phyloP scores from a whole-genome alignment of 345 rosid species.

The Angophora floribunda region DNA sequence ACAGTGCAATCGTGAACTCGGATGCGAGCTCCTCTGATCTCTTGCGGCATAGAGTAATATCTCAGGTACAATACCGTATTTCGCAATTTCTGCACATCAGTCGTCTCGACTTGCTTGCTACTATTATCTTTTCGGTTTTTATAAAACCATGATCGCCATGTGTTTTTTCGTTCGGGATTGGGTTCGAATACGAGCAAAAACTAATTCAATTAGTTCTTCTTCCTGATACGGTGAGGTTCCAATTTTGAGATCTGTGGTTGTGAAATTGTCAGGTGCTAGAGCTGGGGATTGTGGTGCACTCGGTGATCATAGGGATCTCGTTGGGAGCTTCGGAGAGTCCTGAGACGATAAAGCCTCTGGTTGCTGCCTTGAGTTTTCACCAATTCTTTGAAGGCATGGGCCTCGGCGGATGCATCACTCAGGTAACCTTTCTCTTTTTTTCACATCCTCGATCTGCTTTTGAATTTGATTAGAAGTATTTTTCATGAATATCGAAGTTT shows the following conservation, averaged over 20 bases:
- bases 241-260: neutral
- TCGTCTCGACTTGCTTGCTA: neutral
- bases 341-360: slow-evolving; percentile 29
- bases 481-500: neutral
- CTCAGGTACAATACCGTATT: slow-evolving; percentile 22
- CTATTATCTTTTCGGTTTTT: neutral
- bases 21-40: slow-evolving; percentile 1
- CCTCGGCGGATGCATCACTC: slow-evolving; percentile 58
- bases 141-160: neutral
- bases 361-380: slow-evolving; percentile 64
- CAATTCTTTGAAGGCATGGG: slow-evolving; percentile 79
- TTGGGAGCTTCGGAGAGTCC: slow-evolving; percentile 53
- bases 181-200: neutral
- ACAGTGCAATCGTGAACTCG: slow-evolving; percentile 19
- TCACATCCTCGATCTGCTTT: neutral
- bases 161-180: neutral
- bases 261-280: slow-evolving; percentile 36
- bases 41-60: slow-evolving; percentile 18
- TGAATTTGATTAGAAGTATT: neutral
- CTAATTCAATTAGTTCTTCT: neutral
- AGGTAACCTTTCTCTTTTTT: slow-evolving; percentile 7
- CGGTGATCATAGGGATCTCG: slow-evolving; percentile 54
- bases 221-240: neutral
- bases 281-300: slow-evolving; percentile 63
- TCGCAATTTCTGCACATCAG: slow-evolving; percentile 1